Conservation (phyloP, 371 early-diverging fungal genomes). For the Ordospora colligata region DNA sequence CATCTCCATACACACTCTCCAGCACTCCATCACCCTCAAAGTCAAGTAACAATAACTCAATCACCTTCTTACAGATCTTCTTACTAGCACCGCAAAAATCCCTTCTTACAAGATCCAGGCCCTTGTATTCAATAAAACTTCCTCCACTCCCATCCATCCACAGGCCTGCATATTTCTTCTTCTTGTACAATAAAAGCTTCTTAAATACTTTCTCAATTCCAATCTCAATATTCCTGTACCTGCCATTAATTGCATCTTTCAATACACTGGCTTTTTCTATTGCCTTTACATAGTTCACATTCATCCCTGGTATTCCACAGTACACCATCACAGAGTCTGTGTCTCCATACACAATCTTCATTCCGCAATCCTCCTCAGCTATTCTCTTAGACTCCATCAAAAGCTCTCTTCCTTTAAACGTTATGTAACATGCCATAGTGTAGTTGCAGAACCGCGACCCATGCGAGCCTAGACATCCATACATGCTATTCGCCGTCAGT, state of each 20-base stretch:
- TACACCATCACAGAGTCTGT: constrained; percentile 99
- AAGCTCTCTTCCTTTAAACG: constrained; percentile 88
- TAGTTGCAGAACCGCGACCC: constrained; percentile 93
- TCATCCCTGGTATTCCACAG: constrained; percentile 70
- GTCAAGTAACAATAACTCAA: constrained; percentile 49
- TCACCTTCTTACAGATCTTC: constrained; percentile 69
- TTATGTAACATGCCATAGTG: constrained; percentile 89
- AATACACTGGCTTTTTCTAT: constrained; percentile 71
- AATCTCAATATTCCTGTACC: constrained; percentile 81
- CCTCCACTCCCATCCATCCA: constrained; percentile 64
- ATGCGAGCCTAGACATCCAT: constrained; percentile 92
- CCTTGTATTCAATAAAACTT: constrained; percentile 75
- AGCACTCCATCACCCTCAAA: neutral
- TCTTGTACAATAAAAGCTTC: constrained; percentile 84
- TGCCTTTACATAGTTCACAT: constrained; percentile 63
- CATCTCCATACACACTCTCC: neutral
- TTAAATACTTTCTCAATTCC: constrained; percentile 90
- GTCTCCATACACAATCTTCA: constrained; percentile 92
- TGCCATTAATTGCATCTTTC: constrained; percentile 74
- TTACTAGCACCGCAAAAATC: constrained; percentile 90
- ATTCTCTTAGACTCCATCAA: constrained; percentile 80
- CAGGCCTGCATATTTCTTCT: constrained; percentile 97
- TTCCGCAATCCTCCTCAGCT: constrained; percentile 63
- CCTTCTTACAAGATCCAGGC: constrained; percentile 87
- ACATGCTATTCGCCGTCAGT: constrained; percentile 96